Conservation (phyloP, 139 green algal species). For the Astrephomene gubernaculifera region DNA sequence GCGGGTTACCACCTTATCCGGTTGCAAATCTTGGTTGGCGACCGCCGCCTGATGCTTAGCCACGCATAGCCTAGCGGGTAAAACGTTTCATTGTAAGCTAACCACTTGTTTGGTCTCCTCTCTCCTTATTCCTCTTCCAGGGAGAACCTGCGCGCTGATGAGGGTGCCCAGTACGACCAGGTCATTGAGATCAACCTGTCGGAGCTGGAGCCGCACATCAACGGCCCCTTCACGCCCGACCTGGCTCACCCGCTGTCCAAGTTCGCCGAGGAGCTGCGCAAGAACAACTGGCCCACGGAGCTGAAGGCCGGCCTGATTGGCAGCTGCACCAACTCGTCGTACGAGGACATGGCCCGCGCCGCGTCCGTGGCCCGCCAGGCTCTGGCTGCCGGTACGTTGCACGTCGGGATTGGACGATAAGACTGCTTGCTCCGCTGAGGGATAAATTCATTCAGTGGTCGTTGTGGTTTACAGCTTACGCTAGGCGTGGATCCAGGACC, state of each 20-base stretch:
- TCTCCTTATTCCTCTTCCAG: constrained; percentile 48
- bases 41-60: no score
- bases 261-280: constrained; percentile 81
- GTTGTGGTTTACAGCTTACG: no score
- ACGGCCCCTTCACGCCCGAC: constrained; percentile 96
- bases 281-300: constrained; percentile 85
- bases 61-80: no score
- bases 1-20: no score
- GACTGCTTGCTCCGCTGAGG: no score
- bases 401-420: no score
- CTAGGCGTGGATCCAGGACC: no score
- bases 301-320: constrained; percentile 92
- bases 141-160: constrained; percentile 84
- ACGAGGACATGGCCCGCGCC: constrained; percentile 95
- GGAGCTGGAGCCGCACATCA: constrained; percentile 95
- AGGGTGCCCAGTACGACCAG: constrained; percentile 90
- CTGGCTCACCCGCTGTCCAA: constrained; percentile 86
- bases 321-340: constrained; percentile 93
- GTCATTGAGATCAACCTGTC: constrained; percentile 96
- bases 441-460: no score
- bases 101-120: no score
- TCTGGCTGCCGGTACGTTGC: constrained; percentile 62
- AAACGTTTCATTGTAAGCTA: no score
- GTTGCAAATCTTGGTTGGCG: no score
- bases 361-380: constrained; percentile 86